Conservation (phyloP, 2,329 filamentous ascomycete genomes). For the Arthrobotrys sphaeroides region DNA sequence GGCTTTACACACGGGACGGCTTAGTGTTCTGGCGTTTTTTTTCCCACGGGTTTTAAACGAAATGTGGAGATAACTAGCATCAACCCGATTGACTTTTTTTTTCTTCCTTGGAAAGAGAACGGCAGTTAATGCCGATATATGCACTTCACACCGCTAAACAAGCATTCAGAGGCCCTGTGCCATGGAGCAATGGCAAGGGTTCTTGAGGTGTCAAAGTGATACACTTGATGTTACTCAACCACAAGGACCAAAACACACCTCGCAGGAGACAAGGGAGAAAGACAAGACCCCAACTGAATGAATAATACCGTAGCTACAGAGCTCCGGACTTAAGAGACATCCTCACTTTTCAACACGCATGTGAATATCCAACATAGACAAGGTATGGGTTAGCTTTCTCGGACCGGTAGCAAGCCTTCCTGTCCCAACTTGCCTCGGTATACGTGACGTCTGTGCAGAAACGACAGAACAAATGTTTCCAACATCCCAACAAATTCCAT, state of each 20-base stretch:
- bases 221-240: slow-evolving; percentile 27
- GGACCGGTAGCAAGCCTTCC: no score
- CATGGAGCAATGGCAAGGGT: background rate
- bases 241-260: background rate
- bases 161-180: no score
- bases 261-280: background rate
- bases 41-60: background rate
- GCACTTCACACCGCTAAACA: no score
- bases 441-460: background rate
- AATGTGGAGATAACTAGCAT: slow-evolving; percentile 2
- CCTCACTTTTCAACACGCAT: slow-evolving; percentile 42
- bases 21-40: background rate
- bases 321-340: slow-evolving; percentile 39
- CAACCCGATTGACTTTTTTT: background rate
- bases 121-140: background rate
- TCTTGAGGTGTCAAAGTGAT: background rate
- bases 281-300: background rate
- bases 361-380: background rate
- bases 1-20: slow-evolving; percentile 17
- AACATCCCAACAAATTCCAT: slow-evolving; percentile 10
- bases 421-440: slow-evolving; percentile 7
- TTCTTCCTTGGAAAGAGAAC: no score
- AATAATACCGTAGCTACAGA: background rate
- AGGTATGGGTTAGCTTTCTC: background rate
- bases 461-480: background rate